Evolutionary conservation across 345 rosid genomes (phyloP).

Genomic region (Adansonia digitata): DNA sequence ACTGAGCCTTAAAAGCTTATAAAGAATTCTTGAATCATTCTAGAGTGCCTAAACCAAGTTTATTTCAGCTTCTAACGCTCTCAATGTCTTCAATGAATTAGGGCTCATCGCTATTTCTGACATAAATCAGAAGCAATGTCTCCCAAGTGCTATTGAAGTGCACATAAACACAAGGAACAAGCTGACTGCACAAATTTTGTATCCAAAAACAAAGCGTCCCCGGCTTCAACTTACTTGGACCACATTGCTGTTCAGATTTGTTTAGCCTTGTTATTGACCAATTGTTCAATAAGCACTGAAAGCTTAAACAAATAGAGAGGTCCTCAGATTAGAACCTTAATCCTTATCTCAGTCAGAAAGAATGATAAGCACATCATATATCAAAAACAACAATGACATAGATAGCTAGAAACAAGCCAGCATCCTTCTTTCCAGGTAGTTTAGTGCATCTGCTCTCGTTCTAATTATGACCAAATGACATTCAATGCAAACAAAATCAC

Average conservation of each 20-base stretch:
- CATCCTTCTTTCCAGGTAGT: neutral
- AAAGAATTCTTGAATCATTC: neutral
- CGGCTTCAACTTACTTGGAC: neutral
- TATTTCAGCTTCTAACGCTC: neutral
- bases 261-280: neutral
- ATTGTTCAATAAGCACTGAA: neutral
- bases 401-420: neutral
- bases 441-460: neutral
- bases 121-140: neutral
- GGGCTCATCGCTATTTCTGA: neutral
- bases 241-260: neutral
- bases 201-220: neutral
- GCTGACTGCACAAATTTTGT: neutral
- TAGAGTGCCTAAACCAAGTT: neutral
- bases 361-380: too few relatives aligned
- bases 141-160: neutral
- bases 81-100: neutral
- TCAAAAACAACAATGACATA: too few relatives aligned
- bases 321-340: neutral
- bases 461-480: neutral
- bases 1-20: neutral
- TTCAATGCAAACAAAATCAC: neutral
- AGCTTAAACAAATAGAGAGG: neutral
- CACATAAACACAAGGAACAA: neutral
- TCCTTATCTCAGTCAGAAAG: neutral